These are phyloP conservation scores for Myriosclerotinia curreyana DNA, from an alignment of 2,329 filamentous ascomycete species.

Conservation along the genomic window DNA sequence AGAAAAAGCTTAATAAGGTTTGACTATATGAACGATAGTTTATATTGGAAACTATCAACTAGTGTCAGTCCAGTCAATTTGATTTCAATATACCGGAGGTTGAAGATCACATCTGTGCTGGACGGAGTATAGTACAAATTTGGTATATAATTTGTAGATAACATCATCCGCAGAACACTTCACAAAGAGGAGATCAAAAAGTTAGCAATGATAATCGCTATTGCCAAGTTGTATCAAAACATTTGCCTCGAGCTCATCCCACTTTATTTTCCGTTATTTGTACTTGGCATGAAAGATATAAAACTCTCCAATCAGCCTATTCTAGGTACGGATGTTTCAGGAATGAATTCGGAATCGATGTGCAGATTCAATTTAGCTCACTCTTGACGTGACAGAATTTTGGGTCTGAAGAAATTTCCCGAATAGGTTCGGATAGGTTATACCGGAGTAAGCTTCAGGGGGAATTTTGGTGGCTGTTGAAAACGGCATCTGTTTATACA, in stretches of 20 bases:
- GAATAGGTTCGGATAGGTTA: background rate
- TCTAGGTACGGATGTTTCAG: no score
- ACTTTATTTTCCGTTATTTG: no score
- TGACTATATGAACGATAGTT: background rate
- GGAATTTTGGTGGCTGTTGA: background rate
- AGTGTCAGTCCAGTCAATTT: background rate
- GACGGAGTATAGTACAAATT: no score
- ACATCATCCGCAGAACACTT: no score
- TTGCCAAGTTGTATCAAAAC: no score
- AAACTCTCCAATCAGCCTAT: background rate
- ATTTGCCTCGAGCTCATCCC: no score
- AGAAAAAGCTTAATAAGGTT: background rate
- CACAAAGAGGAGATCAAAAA: no score
- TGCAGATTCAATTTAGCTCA: background rate
- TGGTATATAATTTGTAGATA: no score
- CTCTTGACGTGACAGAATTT: background rate
- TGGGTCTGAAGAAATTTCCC: background rate
- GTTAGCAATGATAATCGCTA: no score
- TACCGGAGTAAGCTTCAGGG: slow-evolving; percentile 46
- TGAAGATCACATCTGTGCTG: no score
- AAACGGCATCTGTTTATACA: background rate
- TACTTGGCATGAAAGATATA: background rate
- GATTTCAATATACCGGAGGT: no score
- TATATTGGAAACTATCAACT: background rate
- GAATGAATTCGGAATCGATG: background rate